A percentile compares a stretch with the other conserved stretches of the same genome.
Conservation (phyloP, 2,329 filamentous ascomycete genomes). For the Aphanocladium album region DNA sequence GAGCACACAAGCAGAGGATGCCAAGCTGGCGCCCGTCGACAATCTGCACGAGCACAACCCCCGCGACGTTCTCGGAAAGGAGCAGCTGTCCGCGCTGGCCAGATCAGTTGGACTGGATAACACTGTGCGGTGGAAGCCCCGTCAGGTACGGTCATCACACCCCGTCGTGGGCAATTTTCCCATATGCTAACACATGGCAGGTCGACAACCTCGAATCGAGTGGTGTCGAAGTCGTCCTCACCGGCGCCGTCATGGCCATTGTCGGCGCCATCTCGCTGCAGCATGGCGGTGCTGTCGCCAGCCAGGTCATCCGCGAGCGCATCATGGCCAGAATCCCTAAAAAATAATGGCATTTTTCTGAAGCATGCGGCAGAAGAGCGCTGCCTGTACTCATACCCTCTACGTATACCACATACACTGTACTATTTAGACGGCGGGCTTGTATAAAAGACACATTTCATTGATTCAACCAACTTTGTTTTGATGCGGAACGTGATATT, state of each 20-base stretch:
- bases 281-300: slow-evolving; percentile 73
- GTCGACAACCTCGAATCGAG: slow-evolving; percentile 65
- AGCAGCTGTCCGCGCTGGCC: slow-evolving; percentile 64
- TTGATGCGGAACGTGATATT: slow-evolving; percentile 2
- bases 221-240: slow-evolving; percentile 69
- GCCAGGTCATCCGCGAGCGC: slow-evolving; percentile 68
- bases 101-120: slow-evolving; percentile 63
- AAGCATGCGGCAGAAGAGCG: slow-evolving; percentile 1
- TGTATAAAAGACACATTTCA: slow-evolving; percentile 15
- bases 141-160: slow-evolving; percentile 60
- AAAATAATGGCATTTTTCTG: slow-evolving; percentile 11
- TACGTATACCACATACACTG: slow-evolving; percentile 18
- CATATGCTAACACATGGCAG: slow-evolving; percentile 25
- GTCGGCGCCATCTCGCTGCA: slow-evolving; percentile 87
- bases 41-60: slow-evolving; percentile 63
- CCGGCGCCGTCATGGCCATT: slow-evolving; percentile 76
- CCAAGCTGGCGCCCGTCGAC: slow-evolving; percentile 65
- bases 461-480: background rate
- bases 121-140: slow-evolving; percentile 85
- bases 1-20: slow-evolving; percentile 59
- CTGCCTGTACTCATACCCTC: slow-evolving; percentile 12
- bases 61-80: slow-evolving; percentile 55
- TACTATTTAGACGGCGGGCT: slow-evolving; percentile 19
- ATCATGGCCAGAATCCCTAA: slow-evolving; percentile 49
- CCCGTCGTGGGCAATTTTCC: slow-evolving; percentile 9